A percentile compares a stretch with the other conserved stretches of the same genome.
Conservation (phyloP, 164 flowering plant species). For the Cinnamomum micranthum region DNA sequence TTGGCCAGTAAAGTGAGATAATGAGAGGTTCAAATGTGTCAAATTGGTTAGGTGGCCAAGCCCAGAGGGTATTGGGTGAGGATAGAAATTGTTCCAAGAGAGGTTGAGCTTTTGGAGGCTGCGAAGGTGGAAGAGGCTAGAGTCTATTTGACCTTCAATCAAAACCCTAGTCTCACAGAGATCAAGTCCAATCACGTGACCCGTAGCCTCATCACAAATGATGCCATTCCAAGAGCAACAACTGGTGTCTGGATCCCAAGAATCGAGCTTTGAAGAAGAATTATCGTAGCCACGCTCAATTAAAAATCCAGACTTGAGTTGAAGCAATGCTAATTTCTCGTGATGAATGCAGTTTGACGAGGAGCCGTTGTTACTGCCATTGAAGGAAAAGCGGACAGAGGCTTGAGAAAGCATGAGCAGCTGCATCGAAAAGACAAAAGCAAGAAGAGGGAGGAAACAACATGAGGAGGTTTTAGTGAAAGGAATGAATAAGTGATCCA, state of each 20-base stretch:
- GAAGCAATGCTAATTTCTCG: conserved; percentile 23
- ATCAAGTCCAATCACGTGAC: conserved; percentile 30
- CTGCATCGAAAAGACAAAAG: not conserved
- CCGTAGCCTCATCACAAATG: conserved; percentile 18
- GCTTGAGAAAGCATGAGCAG: no score
- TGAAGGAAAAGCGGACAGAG: not conserved
- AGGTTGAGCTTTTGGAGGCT: conserved; percentile 36
- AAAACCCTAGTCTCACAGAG: conserved; percentile 16
- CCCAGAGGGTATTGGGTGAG: conserved; percentile 28
- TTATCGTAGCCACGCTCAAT: not conserved
- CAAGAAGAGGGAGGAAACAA: conserved; percentile 3
- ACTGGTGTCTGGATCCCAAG: conserved; percentile 30
- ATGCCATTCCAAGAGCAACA: conserved; percentile 42
- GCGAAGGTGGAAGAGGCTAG: not conserved
- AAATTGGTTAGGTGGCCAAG: conserved; percentile 25
- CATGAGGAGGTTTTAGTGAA: not conserved
- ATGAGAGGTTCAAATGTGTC: conserved; percentile 37
- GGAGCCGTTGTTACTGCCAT: not conserved
- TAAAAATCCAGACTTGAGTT: not conserved
- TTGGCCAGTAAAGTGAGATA: conserved; percentile 38
- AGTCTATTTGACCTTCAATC: conserved; percentile 13
- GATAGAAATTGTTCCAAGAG: conserved; percentile 27
- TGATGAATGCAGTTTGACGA: conserved; percentile 26
- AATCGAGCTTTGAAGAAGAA: conserved; percentile 9
- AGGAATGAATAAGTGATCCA: not conserved